A percentile compares a stretch with the other conserved stretches of the same genome.
phyloP scores from a whole-genome alignment of 2,329 filamentous ascomycete genomes.

The Paraphoma sp. region DNA sequence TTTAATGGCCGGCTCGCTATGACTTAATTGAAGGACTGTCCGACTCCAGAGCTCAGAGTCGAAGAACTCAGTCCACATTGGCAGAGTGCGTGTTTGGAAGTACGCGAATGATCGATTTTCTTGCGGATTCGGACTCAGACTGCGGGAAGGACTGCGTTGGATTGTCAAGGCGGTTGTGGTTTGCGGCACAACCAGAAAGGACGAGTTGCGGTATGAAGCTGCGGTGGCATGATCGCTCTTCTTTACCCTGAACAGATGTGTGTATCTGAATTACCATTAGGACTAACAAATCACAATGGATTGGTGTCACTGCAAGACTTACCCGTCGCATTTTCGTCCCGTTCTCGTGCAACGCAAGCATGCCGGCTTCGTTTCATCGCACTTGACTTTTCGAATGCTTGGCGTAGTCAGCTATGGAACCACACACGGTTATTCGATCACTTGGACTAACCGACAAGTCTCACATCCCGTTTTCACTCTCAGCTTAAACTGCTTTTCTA shows the following conservation, averaged over 20 bases:
- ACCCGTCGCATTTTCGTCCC: slow-evolving; percentile 44
- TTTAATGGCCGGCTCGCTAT: slow-evolving; percentile 37
- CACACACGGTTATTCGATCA: not conserved
- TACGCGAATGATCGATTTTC: slow-evolving; percentile 38
- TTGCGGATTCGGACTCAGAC: slow-evolving; percentile 26
- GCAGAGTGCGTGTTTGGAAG: slow-evolving; percentile 34
- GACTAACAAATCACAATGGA: no score
- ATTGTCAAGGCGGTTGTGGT: slow-evolving; percentile 10
- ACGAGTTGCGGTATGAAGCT: slow-evolving; percentile 33
- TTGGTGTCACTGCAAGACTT: not conserved
- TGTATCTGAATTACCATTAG: slow-evolving; percentile 30
- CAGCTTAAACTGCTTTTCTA: slow-evolving; percentile 37
- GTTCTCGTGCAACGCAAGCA: slow-evolving; percentile 45
- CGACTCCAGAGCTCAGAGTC: slow-evolving; percentile 41
- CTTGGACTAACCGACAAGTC: slow-evolving; percentile 33
- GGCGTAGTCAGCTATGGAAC: slow-evolving; percentile 6
- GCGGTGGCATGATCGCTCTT: slow-evolving; percentile 19
- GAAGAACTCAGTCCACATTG: slow-evolving; percentile 41
- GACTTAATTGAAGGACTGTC: slow-evolving; percentile 34
- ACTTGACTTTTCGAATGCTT: slow-evolving; percentile 45
- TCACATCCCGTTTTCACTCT: slow-evolving; percentile 40
- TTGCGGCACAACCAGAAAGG: slow-evolving; percentile 35
- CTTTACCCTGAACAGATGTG: slow-evolving; percentile 19
- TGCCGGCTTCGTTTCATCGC: slow-evolving; percentile 43
- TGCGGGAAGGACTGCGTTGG: slow-evolving; percentile 23